Conservation (phyloP, 1,284 basidiomycete species). For the Phellinidium pouzarii region DNA sequence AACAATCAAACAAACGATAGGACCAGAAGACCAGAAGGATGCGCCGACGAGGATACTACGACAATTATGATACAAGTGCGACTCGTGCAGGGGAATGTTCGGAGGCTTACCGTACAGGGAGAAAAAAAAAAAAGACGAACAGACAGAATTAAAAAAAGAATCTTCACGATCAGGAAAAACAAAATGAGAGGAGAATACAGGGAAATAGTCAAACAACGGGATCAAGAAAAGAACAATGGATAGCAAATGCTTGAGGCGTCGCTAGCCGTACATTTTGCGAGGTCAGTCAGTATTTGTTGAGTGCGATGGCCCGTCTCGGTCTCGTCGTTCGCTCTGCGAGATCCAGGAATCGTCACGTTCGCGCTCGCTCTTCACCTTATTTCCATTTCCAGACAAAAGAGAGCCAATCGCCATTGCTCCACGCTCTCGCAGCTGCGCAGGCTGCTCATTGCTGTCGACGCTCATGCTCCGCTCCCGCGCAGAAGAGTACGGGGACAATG, state of each 20-base stretch:
- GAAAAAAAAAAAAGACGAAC: neutral
- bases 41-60: neutral
- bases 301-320: neutral
- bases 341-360: neutral
- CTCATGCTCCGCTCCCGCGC: constrained; percentile 5
- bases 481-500: constrained; percentile 40
- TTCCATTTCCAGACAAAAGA: constrained; percentile 11
- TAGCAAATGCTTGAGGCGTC: no score
- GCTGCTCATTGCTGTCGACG: constrained; percentile 22
- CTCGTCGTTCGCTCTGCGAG: neutral
- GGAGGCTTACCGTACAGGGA: neutral
- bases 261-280: no score
- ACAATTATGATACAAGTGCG: constrained; percentile 1
- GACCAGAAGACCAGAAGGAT: neutral
- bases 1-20: neutral
- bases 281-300: neutral
- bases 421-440: constrained; percentile 28
- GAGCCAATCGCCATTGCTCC: constrained; percentile 21
- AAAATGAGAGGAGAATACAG: neutral
- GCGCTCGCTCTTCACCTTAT: neutral
- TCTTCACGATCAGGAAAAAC: no score
- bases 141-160: no score
- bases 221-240: no score
- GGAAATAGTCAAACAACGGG: no score
- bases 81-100: neutral